phyloP scores from a whole-genome alignment of 139 green algal genomes.

The Chlorella vulgaris region DNA sequence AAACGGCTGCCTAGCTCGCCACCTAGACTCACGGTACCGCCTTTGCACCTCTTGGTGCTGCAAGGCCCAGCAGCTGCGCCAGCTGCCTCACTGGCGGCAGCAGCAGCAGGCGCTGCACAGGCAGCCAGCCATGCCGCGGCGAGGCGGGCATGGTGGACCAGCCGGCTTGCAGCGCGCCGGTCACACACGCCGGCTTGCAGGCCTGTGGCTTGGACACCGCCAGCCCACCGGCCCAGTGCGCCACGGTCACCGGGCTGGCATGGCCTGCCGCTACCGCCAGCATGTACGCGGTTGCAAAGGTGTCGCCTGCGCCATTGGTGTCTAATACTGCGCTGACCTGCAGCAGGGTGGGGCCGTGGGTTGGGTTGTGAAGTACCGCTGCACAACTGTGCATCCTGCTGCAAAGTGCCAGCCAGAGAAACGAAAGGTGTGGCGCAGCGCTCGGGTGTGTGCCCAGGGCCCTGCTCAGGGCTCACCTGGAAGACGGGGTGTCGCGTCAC shows the following conservation, averaged over 20 bases:
- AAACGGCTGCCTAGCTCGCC: no score
- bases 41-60: background rate
- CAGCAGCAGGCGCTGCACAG: background rate
- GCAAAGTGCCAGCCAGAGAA: no score
- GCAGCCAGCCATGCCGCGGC: background rate
- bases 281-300: conserved; percentile 81
- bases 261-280: conserved; percentile 51
- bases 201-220: conserved; percentile 65
- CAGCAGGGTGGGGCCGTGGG: background rate
- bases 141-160: background rate
- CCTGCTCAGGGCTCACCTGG: background rate
- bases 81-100: background rate
- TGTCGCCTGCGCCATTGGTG: conserved; percentile 86
- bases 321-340: conserved; percentile 52
- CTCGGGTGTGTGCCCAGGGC: no score
- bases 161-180: background rate
- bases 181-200: conserved; percentile 74
- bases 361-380: background rate
- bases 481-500: conserved; percentile 6
- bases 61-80: background rate
- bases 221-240: conserved; percentile 61
- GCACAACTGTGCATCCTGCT: no score
- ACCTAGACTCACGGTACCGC: no score
- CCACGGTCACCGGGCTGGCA: conserved; percentile 40
- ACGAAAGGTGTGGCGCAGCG: background rate